Evolutionary conservation across 257 asterid genomes (phyloP), one percentile per base, ranked within the genome.

Genomic region (Coffea canephora): DNA sequence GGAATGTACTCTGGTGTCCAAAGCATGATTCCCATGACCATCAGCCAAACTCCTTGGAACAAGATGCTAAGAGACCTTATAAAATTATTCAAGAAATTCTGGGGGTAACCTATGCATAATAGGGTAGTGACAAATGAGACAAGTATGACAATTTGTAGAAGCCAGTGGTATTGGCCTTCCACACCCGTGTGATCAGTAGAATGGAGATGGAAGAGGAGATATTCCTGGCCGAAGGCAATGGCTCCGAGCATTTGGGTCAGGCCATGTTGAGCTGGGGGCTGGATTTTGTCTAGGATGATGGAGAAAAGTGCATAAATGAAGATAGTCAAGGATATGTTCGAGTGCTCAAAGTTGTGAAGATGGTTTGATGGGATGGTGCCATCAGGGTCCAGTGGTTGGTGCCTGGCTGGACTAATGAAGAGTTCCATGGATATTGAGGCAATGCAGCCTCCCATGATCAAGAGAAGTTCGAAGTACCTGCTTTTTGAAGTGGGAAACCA

Each of bases 141-240:
- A 49, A 86, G 83, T 1, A 94, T 91, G 52, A 85, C 85, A 25
- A 89, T 50, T 82, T 92, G 97, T 3, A 92, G 88, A 3, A 92
- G 91, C 91, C 88, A 89, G 62, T 94, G 98, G 86, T 94, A 94
- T 84, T 90, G 93, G 14, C 97, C 98, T 76, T 94, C 98, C 14
- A 92, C 69, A 0, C 98, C 98, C 91, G 83, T 82, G 69, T 94
- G 97, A 73, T 94, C 97, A 7, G 92, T 83, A 3, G 98, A 92
- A 77, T 94, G 98, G 71, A 94, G 89, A 81, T 91, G 94, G 73
- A 94, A 85, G 45, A 89, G 86, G n/a, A 94, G 87, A 6, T 91
- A 87, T 85, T 92, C 90, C 83, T 91, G 97, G 77, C 83, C 83
- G 68, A 92, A 92, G 1, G 97, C 93, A 9, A 85, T 31, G 19